These are phyloP conservation scores for Allium sativum DNA, from an alignment of 106 monocot species.

Conservation along the genomic window DNA sequence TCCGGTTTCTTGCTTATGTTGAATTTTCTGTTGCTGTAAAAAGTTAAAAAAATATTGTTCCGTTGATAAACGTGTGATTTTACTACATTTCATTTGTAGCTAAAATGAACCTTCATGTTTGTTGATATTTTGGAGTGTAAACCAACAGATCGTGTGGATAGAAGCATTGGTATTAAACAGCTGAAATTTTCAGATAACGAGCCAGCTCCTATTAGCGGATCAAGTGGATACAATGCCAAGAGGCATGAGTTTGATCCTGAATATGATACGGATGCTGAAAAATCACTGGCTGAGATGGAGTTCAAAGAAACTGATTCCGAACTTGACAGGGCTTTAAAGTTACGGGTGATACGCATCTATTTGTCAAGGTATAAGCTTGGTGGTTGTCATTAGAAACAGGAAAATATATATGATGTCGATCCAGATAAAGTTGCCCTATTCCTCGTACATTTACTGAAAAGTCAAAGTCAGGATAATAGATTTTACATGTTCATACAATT, in stretches of 20 bases:
- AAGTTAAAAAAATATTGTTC: too few species aligned
- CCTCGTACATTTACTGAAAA: too few species aligned
- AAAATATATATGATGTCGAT: background rate
- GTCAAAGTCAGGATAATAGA: too few species aligned
- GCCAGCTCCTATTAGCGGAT: constrained; percentile 64
- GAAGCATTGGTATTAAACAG: constrained; percentile 87
- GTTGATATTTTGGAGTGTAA: background rate
- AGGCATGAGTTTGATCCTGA: constrained; percentile 95
- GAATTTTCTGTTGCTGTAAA: too few species aligned
- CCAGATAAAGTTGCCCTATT: too few species aligned
- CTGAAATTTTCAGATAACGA: constrained; percentile 78
- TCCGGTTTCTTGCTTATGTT: too few species aligned
- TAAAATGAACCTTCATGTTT: background rate
- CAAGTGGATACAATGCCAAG: constrained; percentile 86
- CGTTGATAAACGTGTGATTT: too few species aligned
- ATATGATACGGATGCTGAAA: constrained; percentile 91
- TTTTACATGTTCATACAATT: too few species aligned
- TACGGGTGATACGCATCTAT: constrained; percentile 68
- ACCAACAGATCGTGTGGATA: constrained; percentile 68
- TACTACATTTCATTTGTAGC: too few species aligned
- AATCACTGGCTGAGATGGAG: constrained; percentile 92
- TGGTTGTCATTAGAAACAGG: background rate
- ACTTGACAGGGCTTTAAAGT: constrained; percentile 69
- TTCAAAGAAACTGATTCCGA: constrained; percentile 93
- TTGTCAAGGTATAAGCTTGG: constrained; percentile 45